Evolutionary conservation across 208 protist species (phyloP), one percentile per base, ranked within the genome.

Genomic region (Leishmania aethiopica): DNA sequence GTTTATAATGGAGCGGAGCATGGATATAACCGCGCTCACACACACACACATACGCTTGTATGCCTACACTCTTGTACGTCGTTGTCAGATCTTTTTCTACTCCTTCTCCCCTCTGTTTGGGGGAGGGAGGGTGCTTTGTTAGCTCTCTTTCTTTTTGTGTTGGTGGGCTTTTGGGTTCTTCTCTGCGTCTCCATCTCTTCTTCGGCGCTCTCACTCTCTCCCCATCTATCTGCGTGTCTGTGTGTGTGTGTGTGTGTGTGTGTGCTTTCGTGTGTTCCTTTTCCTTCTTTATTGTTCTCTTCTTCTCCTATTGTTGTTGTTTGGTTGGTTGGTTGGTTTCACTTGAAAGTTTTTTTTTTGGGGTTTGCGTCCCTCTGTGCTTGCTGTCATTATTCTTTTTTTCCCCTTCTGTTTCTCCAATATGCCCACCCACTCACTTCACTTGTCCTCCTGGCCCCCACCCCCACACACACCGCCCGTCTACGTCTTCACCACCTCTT

Each of bases 341-440:
- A 45, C 17, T 81, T 78, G 66, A 32, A 71, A 0, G 15, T 35
- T 7, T 40, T 7, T 40, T 32, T 71, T 11, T 0, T 69, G 0
- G 17, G 22, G 0, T 37, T 35, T 82, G 72, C 72, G 59, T 83
- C 55, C 72, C 62, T 55, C 45, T 72, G 55, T 53, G 72, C 77
- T 25, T 64, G 45, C 53, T 73, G n/a, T 53, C 15, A 17, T 71
- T 55, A 75, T 35, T 40, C 57, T 32, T 66, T 81, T 13, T 28
- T 28, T 32, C 10, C 55, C 57, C 35, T 55, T 78, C 45, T 60
- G 22, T 42, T 77, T 75, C 35, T 40, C 37, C 78, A 42, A n/a
- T 32, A 49, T 8, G 28, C 6, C 77, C 45, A 60, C 51, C 32
- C 67, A 82, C 32, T 77, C 51, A 77, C 49, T 79, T 32, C n/a